Base-by-base conservation (phyloP, 345 rosid species). In the Eucalyptus grandis region DNA sequence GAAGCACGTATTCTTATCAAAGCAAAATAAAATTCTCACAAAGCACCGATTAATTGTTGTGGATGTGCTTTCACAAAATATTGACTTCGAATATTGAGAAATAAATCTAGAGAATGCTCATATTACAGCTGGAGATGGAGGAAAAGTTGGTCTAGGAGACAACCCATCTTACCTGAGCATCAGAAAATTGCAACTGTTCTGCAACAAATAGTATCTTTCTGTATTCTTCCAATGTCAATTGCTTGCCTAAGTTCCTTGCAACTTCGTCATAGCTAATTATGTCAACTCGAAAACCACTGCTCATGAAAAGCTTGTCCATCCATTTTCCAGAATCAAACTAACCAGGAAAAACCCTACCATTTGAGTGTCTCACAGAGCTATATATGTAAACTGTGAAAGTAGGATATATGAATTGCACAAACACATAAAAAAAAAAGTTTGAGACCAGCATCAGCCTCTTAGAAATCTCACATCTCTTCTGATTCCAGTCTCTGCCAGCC, bases 121-220 rank as follows among this genome's bases (percentile, higher is more conserved):
- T 16, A 50, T 86, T 8, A 50, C 60, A 51, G 62, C 30, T 86
- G 62, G 88, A 51, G 46, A 86, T 6, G 30, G 26, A 86, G 88
- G 44, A 50, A 54, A 86, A 86, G 26, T 14, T 30, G 47, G 16
- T 77, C 87, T 24, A 30, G 67, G 30, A 22, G 50, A 87, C 26
- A 50, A 60, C 11, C 56, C 62, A 82, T 87, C 90, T 88, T 31
- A 98, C 99, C 97, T 98, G 99, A 90, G 94, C 97, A 91, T 98
- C 99, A 27, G 99, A 98, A 89, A 92, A 97, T 89, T 93, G 94
- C 92, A 95, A 88, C 83, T 97, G 99, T 87, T 96, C 96, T 43
- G 99, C 98, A 26, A 93, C 90, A 91, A 96, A 96, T 44, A 97
- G 87, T 80, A 94, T 92, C 44, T 92, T 93, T 90, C 91, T 90